Evolutionary conservation across 257 asterid genomes (phyloP).

Genomic region (Osmanthus fragrans): DNA sequence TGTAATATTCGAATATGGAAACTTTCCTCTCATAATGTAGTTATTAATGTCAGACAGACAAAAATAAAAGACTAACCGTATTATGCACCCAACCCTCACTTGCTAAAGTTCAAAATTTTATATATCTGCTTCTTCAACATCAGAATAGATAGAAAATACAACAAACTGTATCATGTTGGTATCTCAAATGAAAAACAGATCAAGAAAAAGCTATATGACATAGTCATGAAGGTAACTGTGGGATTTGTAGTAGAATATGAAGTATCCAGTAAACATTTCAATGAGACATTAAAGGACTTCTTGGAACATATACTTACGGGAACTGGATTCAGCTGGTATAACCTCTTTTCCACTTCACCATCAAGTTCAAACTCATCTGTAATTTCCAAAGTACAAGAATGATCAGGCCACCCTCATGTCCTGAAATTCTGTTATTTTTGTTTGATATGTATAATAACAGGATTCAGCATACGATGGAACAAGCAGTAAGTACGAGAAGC

Average conservation of each 20-base stretch:
- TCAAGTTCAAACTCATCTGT: conserved; percentile 72
- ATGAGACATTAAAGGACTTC: conserved; percentile 8
- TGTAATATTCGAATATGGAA: background rate
- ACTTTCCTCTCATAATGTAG: background rate
- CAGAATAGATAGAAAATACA: background rate
- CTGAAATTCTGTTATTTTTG: conserved; percentile 38
- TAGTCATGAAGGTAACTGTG: conserved; percentile 5
- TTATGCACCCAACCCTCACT: background rate
- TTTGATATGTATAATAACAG: conserved; percentile 19
- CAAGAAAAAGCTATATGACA: background rate
- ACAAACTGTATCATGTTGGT: background rate
- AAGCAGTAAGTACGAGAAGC: conserved; percentile 19
- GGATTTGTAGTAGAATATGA: conserved; percentile 10
- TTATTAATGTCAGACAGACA: background rate
- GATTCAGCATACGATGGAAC: conserved; percentile 16
- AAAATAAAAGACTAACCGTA: background rate
- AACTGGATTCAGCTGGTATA: conserved; percentile 68
- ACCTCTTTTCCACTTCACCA: conserved; percentile 90
- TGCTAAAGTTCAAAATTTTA: background rate
- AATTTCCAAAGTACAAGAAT: conserved; percentile 59
- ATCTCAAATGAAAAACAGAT: conserved; percentile 11
- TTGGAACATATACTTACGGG: conserved; percentile 55
- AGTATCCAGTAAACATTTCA: conserved; percentile 8
- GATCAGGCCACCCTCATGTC: conserved; percentile 41
- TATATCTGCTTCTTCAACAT: background rate